Percentiles rank a stretch among this genome's conserved stretches.
Evolutionary conservation across 768 basidiomycete species (phyloP).

Genomic region (Pseudohyphozyma bogoriensis): DNA sequence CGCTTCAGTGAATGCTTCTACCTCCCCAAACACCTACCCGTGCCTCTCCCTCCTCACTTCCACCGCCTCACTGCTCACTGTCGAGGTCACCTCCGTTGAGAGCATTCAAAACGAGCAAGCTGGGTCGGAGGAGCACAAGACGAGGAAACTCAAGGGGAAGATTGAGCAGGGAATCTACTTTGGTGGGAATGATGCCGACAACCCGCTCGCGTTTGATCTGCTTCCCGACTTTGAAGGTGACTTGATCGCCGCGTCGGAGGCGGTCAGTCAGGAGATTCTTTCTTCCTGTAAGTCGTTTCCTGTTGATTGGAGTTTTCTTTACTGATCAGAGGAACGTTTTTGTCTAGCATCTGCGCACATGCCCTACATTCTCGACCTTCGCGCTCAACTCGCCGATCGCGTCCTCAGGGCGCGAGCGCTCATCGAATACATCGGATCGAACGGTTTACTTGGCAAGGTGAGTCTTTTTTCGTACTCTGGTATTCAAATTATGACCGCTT

Average conservation of each 20-base stretch:
- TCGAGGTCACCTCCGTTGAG: slow-evolving; percentile 11
- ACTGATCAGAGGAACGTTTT: not conserved
- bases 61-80: slow-evolving; percentile 7
- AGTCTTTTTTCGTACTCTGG: slow-evolving; percentile 7
- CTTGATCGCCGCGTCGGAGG: slow-evolving; percentile 36
- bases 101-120: not conserved
- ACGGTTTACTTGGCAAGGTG: slow-evolving; percentile 67
- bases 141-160: slow-evolving; percentile 37
- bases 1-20: slow-evolving; percentile 6
- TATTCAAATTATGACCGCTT: not conserved
- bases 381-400: slow-evolving; percentile 61
- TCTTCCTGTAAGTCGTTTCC: slow-evolving; percentile 53
- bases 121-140: slow-evolving; percentile 25
- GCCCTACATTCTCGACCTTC: slow-evolving; percentile 70
- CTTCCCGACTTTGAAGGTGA: slow-evolving; percentile 36
- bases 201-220: slow-evolving; percentile 40
- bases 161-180: slow-evolving; percentile 43
- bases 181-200: slow-evolving; percentile 36
- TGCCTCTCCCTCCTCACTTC: slow-evolving; percentile 26
- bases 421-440: slow-evolving; percentile 81
- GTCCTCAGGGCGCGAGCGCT: slow-evolving; percentile 70
- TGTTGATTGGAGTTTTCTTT: not conserved
- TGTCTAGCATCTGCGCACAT: slow-evolving; percentile 51
- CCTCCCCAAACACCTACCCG: not conserved
- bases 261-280: slow-evolving; percentile 42